phyloP scores from a whole-genome alignment of 176 grass and related monocot species.

The Aegilops longissima region DNA sequence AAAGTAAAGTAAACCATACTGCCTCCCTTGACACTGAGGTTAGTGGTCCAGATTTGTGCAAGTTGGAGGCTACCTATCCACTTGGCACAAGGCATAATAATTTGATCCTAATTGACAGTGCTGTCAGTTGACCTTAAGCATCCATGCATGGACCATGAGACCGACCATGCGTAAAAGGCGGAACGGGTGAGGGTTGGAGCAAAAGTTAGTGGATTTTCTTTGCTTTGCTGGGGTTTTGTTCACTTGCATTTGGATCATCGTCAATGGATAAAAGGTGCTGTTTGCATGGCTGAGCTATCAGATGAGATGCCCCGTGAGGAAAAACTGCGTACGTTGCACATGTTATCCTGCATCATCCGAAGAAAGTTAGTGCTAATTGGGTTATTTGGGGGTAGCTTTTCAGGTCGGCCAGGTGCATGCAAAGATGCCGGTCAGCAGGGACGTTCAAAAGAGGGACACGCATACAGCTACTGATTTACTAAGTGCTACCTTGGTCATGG shows the following conservation, averaged over 20 bases:
- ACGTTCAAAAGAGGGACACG: no score
- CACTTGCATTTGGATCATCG: conserved; percentile 37
- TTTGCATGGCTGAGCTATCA: background rate
- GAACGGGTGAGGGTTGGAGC: background rate
- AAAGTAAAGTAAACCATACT: background rate
- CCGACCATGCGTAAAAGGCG: background rate
- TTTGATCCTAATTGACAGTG: background rate
- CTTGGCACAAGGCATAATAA: background rate
- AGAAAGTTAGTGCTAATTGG: background rate
- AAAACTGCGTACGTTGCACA: no score
- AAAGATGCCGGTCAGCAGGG: no score
- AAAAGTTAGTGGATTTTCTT: no score
- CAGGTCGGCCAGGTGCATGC: no score
- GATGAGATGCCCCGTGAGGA: background rate
- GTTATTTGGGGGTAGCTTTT: no score
- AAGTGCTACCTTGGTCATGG: no score
- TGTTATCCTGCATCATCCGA: background rate
- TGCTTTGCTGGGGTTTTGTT: background rate
- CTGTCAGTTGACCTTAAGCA: conserved; percentile 30
- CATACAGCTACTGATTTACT: no score
- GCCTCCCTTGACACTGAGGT: no score
- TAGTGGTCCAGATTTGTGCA: background rate
- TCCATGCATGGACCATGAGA: background rate
- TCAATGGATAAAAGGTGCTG: background rate
- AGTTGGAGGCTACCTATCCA: conserved; percentile 7